A percentile compares a stretch with the other conserved stretches of the same genome.
phyloP scores from a whole-genome alignment of 208 protist species.

The Acanthamoeba castellanii region DNA sequence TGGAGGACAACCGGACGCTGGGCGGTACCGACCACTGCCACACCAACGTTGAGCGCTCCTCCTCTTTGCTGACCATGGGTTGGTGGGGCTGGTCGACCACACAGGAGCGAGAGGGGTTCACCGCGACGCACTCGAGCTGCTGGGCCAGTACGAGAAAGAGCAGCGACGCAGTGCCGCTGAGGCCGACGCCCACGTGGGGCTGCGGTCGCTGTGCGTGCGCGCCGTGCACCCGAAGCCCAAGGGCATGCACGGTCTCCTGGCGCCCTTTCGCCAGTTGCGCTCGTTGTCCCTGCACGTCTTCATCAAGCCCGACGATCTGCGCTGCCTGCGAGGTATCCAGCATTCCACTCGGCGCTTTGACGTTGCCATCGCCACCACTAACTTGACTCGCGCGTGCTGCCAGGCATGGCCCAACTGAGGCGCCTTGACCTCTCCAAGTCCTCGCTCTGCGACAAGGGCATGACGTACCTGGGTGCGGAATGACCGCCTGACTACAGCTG shows the following conservation, averaged over 20 bases:
- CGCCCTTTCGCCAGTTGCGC: conserved; percentile 13
- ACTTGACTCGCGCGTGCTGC: not conserved
- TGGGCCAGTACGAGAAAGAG: not conserved
- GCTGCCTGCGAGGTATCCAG: not conserved
- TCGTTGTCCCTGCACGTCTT: not conserved
- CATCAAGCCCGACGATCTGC: conserved; percentile 11
- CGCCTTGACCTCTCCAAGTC: conserved; percentile 28
- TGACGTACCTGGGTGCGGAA: not conserved
- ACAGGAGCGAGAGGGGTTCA: not conserved
- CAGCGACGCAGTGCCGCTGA: not conserved
- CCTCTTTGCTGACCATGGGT: no score
- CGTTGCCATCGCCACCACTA: not conserved
- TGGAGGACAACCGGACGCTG: no score
- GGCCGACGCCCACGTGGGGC: not conserved
- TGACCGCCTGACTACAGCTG: not conserved
- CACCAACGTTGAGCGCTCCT: no score
- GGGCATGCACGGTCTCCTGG: not conserved
- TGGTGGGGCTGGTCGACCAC: not conserved
- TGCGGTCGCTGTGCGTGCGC: not conserved
- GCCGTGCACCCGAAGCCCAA: not conserved
- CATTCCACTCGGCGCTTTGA: not conserved
- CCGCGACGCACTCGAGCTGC: not conserved
- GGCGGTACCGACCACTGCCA: no score
- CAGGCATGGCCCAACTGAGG: not conserved
- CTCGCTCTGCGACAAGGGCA: not conserved